These are phyloP conservation scores for Oemleria cerasiformis DNA, from an alignment of 306 rosid species.

Conservation along the genomic window DNA sequence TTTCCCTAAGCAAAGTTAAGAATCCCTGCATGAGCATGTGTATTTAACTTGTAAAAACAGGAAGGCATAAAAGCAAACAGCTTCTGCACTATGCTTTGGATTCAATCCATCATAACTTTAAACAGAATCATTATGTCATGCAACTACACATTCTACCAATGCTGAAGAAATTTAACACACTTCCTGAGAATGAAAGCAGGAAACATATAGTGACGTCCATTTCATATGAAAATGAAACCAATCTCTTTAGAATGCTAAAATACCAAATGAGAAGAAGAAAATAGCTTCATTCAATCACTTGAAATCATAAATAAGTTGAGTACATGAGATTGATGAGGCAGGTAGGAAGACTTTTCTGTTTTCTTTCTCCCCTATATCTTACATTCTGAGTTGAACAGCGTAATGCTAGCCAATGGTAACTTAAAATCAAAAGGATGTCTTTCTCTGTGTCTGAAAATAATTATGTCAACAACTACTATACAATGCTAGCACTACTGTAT, in stretches of 20 bases:
- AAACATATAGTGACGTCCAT: background rate
- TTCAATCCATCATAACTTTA: background rate
- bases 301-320: background rate
- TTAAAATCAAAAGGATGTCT: background rate
- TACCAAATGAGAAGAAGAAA: background rate
- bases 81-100: background rate
- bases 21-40: background rate
- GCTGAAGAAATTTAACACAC: background rate
- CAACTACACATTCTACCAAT: background rate
- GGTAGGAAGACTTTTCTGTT: background rate
- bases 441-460: conserved; percentile 12
- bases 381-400: background rate
- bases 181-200: background rate
- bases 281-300: conserved; percentile 1
- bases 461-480: conserved; percentile 23
- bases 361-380: background rate
- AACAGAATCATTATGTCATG: background rate
- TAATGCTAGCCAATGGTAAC: background rate
- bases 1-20: background rate
- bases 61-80: background rate
- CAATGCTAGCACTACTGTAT: conserved; percentile 24
- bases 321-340: background rate
- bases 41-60: background rate
- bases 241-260: too few species aligned
- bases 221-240: background rate